Conservation (phyloP, 768 basidiomycete species). For the Lentinus brumalis region DNA sequence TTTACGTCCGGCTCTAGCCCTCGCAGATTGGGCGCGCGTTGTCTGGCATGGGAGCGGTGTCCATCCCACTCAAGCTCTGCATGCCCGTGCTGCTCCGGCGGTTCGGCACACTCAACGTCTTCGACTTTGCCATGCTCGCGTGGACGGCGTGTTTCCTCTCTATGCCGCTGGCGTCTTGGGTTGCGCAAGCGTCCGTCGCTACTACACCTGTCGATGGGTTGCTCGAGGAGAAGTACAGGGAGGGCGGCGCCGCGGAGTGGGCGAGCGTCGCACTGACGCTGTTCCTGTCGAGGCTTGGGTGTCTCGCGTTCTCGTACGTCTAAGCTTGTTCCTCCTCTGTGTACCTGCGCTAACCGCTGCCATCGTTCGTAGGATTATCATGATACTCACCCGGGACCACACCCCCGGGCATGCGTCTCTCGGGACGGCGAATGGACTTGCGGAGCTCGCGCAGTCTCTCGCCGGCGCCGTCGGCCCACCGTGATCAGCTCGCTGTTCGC, state of each 20-base stretch:
- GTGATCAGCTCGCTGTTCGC: too few relatives aligned
- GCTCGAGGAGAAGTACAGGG: neutral
- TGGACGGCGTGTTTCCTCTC: constrained; percentile 56
- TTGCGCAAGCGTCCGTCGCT: constrained; percentile 37
- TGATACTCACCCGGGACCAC: constrained; percentile 35
- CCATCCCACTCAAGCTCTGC: too few relatives aligned
- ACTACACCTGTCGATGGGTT: constrained; percentile 7
- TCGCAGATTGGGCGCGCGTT: constrained; percentile 61
- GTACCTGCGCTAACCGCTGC: too few relatives aligned
- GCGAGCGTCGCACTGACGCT: constrained; percentile 48
- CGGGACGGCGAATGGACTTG: constrained; percentile 35
- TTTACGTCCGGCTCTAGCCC: constrained; percentile 37
- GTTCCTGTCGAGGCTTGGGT: constrained; percentile 45
- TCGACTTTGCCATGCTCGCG: constrained; percentile 51
- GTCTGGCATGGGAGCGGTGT: too few relatives aligned
- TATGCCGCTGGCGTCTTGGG: constrained; percentile 52
- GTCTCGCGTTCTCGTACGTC: constrained; percentile 57
- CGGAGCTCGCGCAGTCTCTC: constrained; percentile 33
- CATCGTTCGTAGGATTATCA: constrained; percentile 27
- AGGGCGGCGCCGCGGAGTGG: constrained; percentile 47
- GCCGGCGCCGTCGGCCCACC: constrained; percentile 30
- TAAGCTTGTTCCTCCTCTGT: neutral
- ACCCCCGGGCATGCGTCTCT: constrained; percentile 31
- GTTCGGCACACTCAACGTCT: constrained; percentile 49
- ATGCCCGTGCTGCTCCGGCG: constrained; percentile 55